Evolutionary conservation across 345 rosid genomes (phyloP), one percentile per base, ranked within the genome.

Genomic region (Lenwebbia sp.): DNA sequence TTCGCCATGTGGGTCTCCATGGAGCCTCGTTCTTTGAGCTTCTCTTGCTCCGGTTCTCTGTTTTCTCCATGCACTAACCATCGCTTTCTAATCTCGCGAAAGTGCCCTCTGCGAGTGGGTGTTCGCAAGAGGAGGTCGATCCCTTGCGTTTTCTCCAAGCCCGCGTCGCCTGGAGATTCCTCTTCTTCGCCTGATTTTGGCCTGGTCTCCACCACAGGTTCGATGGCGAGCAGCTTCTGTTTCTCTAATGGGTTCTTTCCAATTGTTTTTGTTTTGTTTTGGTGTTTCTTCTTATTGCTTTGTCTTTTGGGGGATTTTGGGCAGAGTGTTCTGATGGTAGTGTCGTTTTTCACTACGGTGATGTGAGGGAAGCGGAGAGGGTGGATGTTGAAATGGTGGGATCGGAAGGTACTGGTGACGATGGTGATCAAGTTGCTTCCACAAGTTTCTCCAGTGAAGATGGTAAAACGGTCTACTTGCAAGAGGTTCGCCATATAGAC

Each of bases 291-390:
- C 57, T 54, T 49, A 10, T 74, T 30, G 65, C 75, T 33, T 47
- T 40, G 50, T 70, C 26, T 23, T 84, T 5, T 57, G 47, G 44
- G 54, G 13, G 55, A 25, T 75, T 62, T 6, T 65, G 62, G 50
- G 70, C 92, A 96, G 98, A 92, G 88, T 82, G 60, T 7, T 54
- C 88, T 8, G 98, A 96, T 89, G 98, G 96, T 10, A 94, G 94
- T 85, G 12, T 92, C 57, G 83, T 96, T 60, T 96, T 94, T 74
- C 90, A 88, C 23, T 96, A 94, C 47, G 96, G 97, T 51, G 89
- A 92, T 86, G 87, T 83, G 28, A 86, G 84, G 41, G 96, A 93
- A 87, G 75, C 83, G 44, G 87, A 86, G 83, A 85, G 85, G 78
- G 37, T 7, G 57, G 52, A 47, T 84, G 89, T 28, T 81, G 83